phyloP scores from a whole-genome alignment of 495 filamentous ascomycete genomes.

The Lindgomyces ingoldianus region DNA sequence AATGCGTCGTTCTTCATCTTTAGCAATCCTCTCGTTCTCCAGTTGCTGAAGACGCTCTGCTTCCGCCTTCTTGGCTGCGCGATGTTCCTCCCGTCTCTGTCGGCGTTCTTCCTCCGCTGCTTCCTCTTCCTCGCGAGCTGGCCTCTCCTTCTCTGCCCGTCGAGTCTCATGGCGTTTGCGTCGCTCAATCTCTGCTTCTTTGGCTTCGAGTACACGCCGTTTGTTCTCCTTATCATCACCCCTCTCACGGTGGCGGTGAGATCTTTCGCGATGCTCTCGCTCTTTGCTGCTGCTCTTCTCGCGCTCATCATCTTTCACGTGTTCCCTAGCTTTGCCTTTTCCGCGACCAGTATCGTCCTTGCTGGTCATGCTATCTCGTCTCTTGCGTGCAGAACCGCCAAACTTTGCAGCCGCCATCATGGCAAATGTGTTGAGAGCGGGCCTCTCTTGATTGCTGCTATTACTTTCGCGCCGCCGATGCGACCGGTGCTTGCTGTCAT shows the following conservation, averaged over 20 bases:
- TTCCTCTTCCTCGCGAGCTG: constrained; percentile 51
- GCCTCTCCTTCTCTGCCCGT: constrained; percentile 13
- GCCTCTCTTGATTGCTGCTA: constrained; percentile 17
- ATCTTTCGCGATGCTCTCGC: constrained; percentile 11
- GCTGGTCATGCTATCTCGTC: constrained; percentile 30
- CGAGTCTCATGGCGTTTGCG: constrained; percentile 22
- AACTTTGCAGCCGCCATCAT: constrained; percentile 27
- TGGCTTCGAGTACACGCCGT: constrained; percentile 20
- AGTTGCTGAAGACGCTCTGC: not conserved
- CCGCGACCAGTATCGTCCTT: constrained; percentile 19
- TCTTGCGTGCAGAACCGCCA: constrained; percentile 23
- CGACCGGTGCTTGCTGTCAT: constrained; percentile 16
- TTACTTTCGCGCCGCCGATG: constrained; percentile 32
- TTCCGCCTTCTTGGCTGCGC: constrained; percentile 1
- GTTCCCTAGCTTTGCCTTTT: constrained; percentile 7
- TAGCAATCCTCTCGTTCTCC: constrained; percentile 2
- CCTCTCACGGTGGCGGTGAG: constrained; percentile 24
- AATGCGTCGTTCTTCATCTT: constrained; percentile 6
- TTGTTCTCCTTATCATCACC: constrained; percentile 31
- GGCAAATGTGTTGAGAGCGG: constrained; percentile 2
- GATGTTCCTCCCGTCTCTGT: constrained; percentile 61
- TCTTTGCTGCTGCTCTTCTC: constrained; percentile 27
- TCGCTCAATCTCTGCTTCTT: constrained; percentile 27
- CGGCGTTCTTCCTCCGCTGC: constrained; percentile 62
- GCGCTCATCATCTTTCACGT: constrained; percentile 3